Percentiles rank a stretch among this genome's conserved stretches.
phyloP scores from a whole-genome alignment of 2,329 filamentous ascomycete genomes.

The Aspergillus thermomutatus region DNA sequence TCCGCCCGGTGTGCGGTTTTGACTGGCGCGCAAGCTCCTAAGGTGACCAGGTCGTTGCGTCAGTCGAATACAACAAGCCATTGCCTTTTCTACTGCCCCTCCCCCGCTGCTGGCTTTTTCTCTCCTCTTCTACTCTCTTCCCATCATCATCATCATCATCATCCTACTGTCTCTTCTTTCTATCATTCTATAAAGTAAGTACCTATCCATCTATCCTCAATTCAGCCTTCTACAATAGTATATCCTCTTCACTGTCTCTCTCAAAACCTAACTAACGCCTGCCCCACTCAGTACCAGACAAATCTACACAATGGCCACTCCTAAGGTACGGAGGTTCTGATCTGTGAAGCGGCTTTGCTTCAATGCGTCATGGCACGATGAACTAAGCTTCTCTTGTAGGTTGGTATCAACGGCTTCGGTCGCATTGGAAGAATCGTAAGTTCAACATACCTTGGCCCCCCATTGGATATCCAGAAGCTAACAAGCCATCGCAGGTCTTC shows the following conservation, averaged over 20 bases:
- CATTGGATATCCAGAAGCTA: constrained; percentile 15
- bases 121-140: constrained; percentile 11
- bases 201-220: neutral
- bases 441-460: constrained; percentile 12
- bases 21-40: constrained; percentile 2
- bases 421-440: constrained; percentile 90
- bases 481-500: constrained; percentile 62
- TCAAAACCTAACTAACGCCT: constrained; percentile 25
- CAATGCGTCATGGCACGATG: constrained; percentile 1
- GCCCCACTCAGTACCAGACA: constrained; percentile 22
- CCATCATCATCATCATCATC: constrained; percentile 10
- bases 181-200: constrained; percentile 13
- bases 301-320: constrained; percentile 32
- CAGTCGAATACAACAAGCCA: constrained; percentile 20
- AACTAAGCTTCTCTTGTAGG: constrained; percentile 46
- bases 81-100: constrained; percentile 27
- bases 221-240: neutral
- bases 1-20: constrained; percentile 27
- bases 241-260: constrained; percentile 3
- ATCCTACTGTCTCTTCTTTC: constrained; percentile 2
- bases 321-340: constrained; percentile 26
- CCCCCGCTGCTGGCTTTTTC: constrained; percentile 23
- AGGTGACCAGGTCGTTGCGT: constrained; percentile 34
- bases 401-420: constrained; percentile 99
- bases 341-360: neutral